phyloP scores from a whole-genome alignment of 1,284 basidiomycete species.

The Tilletia indica region DNA sequence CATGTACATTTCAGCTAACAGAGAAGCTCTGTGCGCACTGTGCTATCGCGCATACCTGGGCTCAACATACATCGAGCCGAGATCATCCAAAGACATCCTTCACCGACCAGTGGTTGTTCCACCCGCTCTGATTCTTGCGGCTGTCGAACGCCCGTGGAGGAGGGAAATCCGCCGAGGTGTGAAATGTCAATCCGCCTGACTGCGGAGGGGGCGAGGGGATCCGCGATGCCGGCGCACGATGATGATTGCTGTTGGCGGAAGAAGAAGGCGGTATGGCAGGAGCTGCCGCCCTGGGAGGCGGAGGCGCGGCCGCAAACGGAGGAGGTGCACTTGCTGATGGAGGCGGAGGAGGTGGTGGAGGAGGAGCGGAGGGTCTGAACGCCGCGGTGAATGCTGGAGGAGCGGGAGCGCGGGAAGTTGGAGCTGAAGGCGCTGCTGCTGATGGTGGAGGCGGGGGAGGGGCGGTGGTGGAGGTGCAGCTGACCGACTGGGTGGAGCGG shows the following conservation, averaged over 20 bases:
- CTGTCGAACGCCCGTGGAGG: constrained; percentile 8
- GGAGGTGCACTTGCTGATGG: constrained; percentile 1
- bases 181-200: constrained; percentile 5
- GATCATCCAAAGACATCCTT: constrained; percentile 12
- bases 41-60: too few species aligned
- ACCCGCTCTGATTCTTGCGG: neutral
- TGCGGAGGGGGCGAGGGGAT: constrained; percentile 7
- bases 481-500: neutral
- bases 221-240: neutral
- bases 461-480: constrained; percentile 17
- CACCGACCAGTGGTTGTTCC: constrained; percentile 6
- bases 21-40: too few species aligned
- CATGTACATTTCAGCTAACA: neutral
- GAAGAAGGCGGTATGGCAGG: neutral
- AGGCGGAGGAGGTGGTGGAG: constrained; percentile 10
- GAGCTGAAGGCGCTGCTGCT: neutral
- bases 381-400: constrained; percentile 1
- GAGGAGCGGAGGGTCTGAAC: neutral
- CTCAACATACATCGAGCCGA: too few species aligned
- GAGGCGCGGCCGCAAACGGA: neutral
- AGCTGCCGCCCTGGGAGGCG: neutral
- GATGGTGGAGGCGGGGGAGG: constrained; percentile 11
- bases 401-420: neutral
- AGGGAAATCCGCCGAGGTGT: constrained; percentile 16
- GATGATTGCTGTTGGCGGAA: neutral